phyloP scores from a whole-genome alignment of 306 rosid genomes.

The Macrotyloma uniflorum region DNA sequence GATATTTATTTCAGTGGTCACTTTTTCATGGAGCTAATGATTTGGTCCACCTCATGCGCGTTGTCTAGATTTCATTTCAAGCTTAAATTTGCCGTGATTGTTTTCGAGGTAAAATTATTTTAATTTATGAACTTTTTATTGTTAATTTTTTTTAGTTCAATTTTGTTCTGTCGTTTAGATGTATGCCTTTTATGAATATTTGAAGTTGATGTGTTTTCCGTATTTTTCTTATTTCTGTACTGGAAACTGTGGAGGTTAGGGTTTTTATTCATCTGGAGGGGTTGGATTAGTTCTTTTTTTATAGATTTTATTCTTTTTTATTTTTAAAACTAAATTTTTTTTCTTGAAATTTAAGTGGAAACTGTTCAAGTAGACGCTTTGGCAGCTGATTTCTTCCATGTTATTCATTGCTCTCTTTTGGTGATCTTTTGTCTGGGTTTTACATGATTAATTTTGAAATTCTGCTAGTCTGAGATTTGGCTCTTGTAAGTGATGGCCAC shows the following conservation, averaged over 20 bases:
- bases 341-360: constrained; percentile 11
- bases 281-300: constrained; percentile 5
- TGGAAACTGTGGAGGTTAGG: constrained; percentile 26
- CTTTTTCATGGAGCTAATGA: constrained; percentile 64
- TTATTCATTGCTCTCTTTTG: neutral
- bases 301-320: constrained; percentile 14
- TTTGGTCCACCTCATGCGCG: constrained; percentile 54
- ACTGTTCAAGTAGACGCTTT: constrained; percentile 26
- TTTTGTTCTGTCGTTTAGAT: constrained; percentile 31
- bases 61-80: constrained; percentile 55
- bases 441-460: constrained; percentile 25
- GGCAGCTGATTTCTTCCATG: constrained; percentile 28
- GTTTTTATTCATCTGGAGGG: constrained; percentile 35
- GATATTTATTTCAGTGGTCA: constrained; percentile 37
- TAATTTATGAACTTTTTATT: neutral
- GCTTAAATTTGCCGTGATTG: constrained; percentile 51
- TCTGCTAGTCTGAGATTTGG: constrained; percentile 9
- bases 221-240: constrained; percentile 22
- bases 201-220: neutral
- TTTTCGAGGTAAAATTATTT: constrained; percentile 66
- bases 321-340: neutral
- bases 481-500: neutral
- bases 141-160: constrained; percentile 1
- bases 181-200: neutral
- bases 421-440: neutral